phyloP scores from a whole-genome alignment of 768 basidiomycete genomes.

The Gloeopeniophorella convolvens region DNA sequence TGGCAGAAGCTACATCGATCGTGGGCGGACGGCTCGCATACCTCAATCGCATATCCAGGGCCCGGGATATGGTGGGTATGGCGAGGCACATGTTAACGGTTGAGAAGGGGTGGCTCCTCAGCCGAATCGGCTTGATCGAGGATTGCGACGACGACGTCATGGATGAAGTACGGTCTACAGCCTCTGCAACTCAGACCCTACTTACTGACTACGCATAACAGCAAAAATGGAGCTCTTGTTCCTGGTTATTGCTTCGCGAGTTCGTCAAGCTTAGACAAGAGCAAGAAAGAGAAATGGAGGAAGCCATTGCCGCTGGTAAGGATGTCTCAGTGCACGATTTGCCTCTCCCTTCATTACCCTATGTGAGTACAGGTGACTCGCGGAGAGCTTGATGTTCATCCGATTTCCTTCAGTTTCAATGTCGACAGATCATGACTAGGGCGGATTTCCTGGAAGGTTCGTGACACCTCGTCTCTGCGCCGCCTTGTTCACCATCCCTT shows the following conservation, averaged over 20 bases:
- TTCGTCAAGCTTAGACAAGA: conserved; percentile 58
- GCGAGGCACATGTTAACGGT: conserved; percentile 60
- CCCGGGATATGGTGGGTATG: conserved; percentile 53
- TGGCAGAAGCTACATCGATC: conserved; percentile 46
- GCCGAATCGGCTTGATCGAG: conserved; percentile 73
- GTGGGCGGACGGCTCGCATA: conserved; percentile 80
- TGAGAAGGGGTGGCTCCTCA: conserved; percentile 76
- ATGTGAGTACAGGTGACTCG: conserved; percentile 33
- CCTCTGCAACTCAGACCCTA: neutral
- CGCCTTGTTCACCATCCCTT: conserved; percentile 2
- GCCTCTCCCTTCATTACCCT: conserved; percentile 57
- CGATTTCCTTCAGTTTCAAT: conserved; percentile 42
- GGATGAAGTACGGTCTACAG: conserved; percentile 61
- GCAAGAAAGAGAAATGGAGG: conserved; percentile 38
- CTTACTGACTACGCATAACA: conserved; percentile 22
- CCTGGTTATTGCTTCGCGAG: conserved; percentile 70
- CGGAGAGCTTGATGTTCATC: neutral
- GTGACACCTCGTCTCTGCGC: conserved; percentile 18
- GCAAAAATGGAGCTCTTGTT: conserved; percentile 81
- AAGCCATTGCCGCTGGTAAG: conserved; percentile 33
- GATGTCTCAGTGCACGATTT: conserved; percentile 36
- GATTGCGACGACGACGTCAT: conserved; percentile 84
- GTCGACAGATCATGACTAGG: conserved; percentile 77
- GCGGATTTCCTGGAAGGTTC: conserved; percentile 75
- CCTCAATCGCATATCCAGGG: conserved; percentile 57